Conservation (phyloP, 805 yeast species). For the Candida rishiriensis region DNA sequence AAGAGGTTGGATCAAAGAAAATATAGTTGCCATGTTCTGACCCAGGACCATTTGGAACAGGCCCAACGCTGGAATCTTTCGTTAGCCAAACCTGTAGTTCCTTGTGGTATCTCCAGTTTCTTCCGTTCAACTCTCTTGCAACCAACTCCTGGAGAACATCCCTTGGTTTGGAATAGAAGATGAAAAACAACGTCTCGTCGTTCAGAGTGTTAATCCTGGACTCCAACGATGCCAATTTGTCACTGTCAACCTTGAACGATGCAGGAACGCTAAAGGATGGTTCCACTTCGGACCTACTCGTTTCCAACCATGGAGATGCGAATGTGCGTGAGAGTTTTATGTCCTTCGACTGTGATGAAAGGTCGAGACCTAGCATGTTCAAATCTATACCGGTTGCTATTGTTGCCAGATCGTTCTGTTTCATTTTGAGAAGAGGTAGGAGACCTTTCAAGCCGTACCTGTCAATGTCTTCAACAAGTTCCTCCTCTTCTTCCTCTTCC, state of each 20-base stretch:
- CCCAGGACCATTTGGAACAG: constrained; percentile 71
- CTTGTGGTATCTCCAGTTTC: constrained; percentile 97
- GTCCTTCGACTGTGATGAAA: constrained; percentile 36
- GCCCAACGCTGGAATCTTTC: constrained; percentile 86
- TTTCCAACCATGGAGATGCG: constrained; percentile 94
- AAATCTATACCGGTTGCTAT: constrained; percentile 76
- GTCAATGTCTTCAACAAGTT: constrained; percentile 40
- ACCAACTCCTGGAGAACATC: constrained; percentile 92
- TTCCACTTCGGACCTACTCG: constrained; percentile 84
- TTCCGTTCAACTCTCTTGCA: constrained; percentile 80
- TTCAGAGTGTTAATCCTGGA: constrained; percentile 56
- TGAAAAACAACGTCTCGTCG: constrained; percentile 90
- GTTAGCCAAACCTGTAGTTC: constrained; percentile 96
- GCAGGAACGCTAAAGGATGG: constrained; percentile 71
- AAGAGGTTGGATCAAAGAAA: constrained; percentile 90
- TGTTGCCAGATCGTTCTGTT: constrained; percentile 55
- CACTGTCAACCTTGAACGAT: constrained; percentile 34
- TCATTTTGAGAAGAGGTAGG: constrained; percentile 54
- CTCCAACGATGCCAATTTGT: constrained; percentile 26
- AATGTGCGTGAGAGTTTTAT: constrained; percentile 55
- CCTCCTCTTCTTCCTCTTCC: not conserved
- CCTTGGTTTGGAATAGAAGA: constrained; percentile 89
- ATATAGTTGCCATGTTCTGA: constrained; percentile 92
- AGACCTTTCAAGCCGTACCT: constrained; percentile 68
- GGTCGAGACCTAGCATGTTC: constrained; percentile 59